Conservation (phyloP, 2,329 filamentous ascomycete species). For the Ophiostoma angusticollis region DNA sequence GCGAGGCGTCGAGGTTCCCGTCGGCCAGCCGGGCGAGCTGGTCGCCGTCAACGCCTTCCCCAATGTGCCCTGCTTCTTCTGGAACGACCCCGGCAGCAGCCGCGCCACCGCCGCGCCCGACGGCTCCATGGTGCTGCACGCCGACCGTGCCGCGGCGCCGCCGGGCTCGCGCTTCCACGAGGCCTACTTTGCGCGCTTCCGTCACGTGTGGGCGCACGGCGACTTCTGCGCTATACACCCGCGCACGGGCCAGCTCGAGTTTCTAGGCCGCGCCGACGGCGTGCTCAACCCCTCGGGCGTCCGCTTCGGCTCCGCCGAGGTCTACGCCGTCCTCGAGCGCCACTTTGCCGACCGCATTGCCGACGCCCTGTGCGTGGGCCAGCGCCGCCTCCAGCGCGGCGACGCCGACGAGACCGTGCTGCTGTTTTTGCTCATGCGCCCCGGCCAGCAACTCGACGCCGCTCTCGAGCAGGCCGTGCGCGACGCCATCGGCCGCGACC, state of each 20-base stretch:
- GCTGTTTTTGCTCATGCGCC: slow-evolving; percentile 42
- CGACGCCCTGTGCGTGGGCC: slow-evolving; percentile 71
- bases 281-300: slow-evolving; percentile 71
- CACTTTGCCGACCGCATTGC: slow-evolving; percentile 49
- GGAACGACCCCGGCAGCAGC: slow-evolving; percentile 33
- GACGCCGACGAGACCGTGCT: slow-evolving; percentile 43
- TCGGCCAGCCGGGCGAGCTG: slow-evolving; percentile 60
- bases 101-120: slow-evolving; percentile 9
- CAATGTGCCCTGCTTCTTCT: slow-evolving; percentile 58
- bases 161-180: slow-evolving; percentile 44
- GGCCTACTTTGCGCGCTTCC: slow-evolving; percentile 50
- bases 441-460: slow-evolving; percentile 39
- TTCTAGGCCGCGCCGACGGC: slow-evolving; percentile 62
- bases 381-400: slow-evolving; percentile 44
- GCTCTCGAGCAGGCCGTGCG: slow-evolving; percentile 47
- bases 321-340: slow-evolving; percentile 61
- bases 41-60: slow-evolving; percentile 61
- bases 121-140: slow-evolving; percentile 9
- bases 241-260: slow-evolving; percentile 47
- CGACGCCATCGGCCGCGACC: slow-evolving; percentile 49
- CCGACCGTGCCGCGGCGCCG: slow-evolving; percentile 22
- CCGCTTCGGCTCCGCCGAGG: slow-evolving; percentile 67
- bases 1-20: slow-evolving; percentile 30
- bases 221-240: slow-evolving; percentile 67
- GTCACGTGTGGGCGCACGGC: slow-evolving; percentile 67